Percentiles rank a stretch among this genome's conserved stretches.
Conservation (phyloP, 352 stramenopile genomes). For the Phytophthora capsici region DNA sequence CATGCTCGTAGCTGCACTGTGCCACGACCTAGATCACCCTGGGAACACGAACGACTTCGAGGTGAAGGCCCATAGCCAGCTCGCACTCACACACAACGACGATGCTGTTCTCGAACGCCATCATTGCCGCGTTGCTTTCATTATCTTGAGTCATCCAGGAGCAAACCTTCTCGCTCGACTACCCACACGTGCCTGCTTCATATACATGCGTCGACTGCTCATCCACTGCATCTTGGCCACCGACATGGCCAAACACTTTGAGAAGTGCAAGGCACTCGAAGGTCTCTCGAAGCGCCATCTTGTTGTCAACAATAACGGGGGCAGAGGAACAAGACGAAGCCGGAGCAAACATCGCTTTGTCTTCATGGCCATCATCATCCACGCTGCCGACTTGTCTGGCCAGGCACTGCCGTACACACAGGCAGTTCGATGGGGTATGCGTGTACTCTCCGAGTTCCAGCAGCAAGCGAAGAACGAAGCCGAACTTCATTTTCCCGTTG, state of each 20-base stretch:
- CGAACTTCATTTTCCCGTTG: conserved; percentile 61
- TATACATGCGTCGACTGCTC: conserved; percentile 56
- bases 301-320: conserved; percentile 21
- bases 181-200: conserved; percentile 49
- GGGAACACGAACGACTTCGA: conserved; percentile 89
- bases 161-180: conserved; percentile 70
- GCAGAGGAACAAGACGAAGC: conserved; percentile 44
- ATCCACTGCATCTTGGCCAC: conserved; percentile 77
- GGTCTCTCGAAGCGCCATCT: conserved; percentile 49
- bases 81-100: conserved; percentile 86
- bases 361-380: conserved; percentile 70
- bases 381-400: conserved; percentile 76
- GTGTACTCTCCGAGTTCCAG: conserved; percentile 76
- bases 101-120: conserved; percentile 85
- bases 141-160: conserved; percentile 64
- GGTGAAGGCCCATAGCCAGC: conserved; percentile 67
- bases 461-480: conserved; percentile 71
- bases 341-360: conserved; percentile 41
- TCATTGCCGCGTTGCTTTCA: conserved; percentile 74
- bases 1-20: conserved; percentile 57
- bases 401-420: conserved; percentile 66
- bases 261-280: conserved; percentile 71
- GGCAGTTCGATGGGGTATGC: conserved; percentile 63
- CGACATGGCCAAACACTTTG: conserved; percentile 81
- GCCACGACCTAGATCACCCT: conserved; percentile 83